A percentile compares a stretch with the other conserved stretches of the same genome.
These are phyloP conservation scores for Scolecobasidium constrictum DNA, from an alignment of 2,329 filamentous ascomycete species.

Conservation along the genomic window DNA sequence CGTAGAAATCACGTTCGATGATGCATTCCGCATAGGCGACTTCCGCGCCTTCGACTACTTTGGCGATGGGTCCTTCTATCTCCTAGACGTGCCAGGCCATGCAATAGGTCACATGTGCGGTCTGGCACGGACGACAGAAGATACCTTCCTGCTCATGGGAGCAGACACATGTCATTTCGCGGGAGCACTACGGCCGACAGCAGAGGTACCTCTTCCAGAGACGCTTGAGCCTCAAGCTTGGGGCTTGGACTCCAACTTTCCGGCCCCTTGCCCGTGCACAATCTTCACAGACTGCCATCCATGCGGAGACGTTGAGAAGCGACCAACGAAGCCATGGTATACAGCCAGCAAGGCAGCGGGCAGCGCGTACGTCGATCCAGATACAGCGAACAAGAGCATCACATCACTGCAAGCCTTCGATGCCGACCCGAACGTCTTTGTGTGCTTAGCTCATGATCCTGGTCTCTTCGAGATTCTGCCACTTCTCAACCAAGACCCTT, in stretches of 20 bases:
- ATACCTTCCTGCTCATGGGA: slow-evolving; percentile 9
- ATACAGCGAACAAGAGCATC: slow-evolving; percentile 25
- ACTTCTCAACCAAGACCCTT: background rate
- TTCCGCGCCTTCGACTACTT: slow-evolving; percentile 44
- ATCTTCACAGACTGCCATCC: slow-evolving; percentile 21
- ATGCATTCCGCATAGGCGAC: slow-evolving; percentile 28
- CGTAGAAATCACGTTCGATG: slow-evolving; percentile 15
- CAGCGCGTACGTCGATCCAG: slow-evolving; percentile 4
- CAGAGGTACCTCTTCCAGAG: slow-evolving; percentile 30
- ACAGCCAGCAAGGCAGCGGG: slow-evolving; percentile 1
- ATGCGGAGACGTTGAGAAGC: slow-evolving; percentile 11
- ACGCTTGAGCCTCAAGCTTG: slow-evolving; percentile 4
- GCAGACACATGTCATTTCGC: slow-evolving; percentile 24
- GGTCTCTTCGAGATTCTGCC: slow-evolving; percentile 22
- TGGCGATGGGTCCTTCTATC: slow-evolving; percentile 44
- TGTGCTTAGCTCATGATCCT: slow-evolving; percentile 38
- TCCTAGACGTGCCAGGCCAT: slow-evolving; percentile 40
- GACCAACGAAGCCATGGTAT: slow-evolving; percentile 17
- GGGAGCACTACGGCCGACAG: slow-evolving; percentile 33
- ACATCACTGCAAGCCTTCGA: slow-evolving; percentile 36
- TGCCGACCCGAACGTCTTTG: slow-evolving; percentile 31
- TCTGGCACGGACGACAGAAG: slow-evolving; percentile 5
- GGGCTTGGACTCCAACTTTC: slow-evolving; percentile 18
- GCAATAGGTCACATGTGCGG: slow-evolving; percentile 9
- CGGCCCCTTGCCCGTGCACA: slow-evolving; percentile 22